Conservation (phyloP, 148 eudicot species). For the Cornus florida region DNA sequence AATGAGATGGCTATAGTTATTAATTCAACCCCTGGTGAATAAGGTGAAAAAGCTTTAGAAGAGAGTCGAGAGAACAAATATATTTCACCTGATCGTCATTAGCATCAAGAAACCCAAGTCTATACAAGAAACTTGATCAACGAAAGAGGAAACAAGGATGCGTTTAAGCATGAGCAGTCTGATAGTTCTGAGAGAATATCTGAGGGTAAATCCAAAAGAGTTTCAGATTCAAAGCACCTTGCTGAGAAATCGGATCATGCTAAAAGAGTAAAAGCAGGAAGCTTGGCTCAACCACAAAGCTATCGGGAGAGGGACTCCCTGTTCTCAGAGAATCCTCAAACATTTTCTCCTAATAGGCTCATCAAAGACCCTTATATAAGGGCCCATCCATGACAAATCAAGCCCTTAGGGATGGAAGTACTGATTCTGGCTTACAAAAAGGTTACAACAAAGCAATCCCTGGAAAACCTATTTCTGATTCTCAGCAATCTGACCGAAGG, state of each 20-base stretch:
- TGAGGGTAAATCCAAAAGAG: slow-evolving; percentile 62
- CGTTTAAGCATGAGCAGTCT: slow-evolving; percentile 34
- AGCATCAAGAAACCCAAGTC: slow-evolving; percentile 28
- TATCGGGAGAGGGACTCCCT: slow-evolving; percentile 37
- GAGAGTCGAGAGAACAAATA: slow-evolving; percentile 12
- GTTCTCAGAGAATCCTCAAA: slow-evolving; percentile 34
- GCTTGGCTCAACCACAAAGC: slow-evolving; percentile 32
- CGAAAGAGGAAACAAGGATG: slow-evolving; percentile 40
- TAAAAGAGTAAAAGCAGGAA: slow-evolving; percentile 53
- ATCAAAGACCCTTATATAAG: slow-evolving; percentile 36
- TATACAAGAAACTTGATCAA: slow-evolving; percentile 16
- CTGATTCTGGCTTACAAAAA: slow-evolving; percentile 34
- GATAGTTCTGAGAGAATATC: slow-evolving; percentile 32
- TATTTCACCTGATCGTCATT: slow-evolving; percentile 33
- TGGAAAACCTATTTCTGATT: slow-evolving; percentile 44
- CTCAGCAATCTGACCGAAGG: slow-evolving; percentile 42
- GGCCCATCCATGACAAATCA: slow-evolving; percentile 29
- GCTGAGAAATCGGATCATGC: slow-evolving; percentile 43
- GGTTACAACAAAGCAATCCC: slow-evolving; percentile 29
- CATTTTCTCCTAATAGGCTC: slow-evolving; percentile 36
- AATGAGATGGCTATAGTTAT: slow-evolving; percentile 32
- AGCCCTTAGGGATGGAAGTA: slow-evolving; percentile 33
- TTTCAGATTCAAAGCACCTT: slow-evolving; percentile 34
- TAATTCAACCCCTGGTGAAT: slow-evolving; percentile 24
- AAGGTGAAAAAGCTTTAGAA: slow-evolving; percentile 31